These are phyloP conservation scores for Fusarium tricinctum DNA, from an alignment of 2,329 filamentous ascomycete genomes.

Conservation along the genomic window DNA sequence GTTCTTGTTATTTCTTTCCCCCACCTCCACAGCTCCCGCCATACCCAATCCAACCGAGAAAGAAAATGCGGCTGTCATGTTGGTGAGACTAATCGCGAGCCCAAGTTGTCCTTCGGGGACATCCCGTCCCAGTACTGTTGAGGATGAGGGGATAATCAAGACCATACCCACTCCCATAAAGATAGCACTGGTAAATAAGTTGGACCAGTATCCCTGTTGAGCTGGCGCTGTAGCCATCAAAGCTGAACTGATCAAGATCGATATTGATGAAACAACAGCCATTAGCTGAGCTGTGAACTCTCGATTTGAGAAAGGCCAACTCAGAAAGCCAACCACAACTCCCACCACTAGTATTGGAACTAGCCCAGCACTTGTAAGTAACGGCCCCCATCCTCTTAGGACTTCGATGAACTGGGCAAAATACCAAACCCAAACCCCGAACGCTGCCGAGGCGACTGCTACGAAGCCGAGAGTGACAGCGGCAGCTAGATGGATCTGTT, in stretches of 20 bases:
- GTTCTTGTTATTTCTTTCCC: conserved; percentile 19
- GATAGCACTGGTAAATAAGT: conserved; percentile 46
- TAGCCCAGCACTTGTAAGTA: conserved; percentile 42
- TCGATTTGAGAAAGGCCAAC: conserved; percentile 38
- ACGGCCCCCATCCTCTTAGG: conserved; percentile 42
- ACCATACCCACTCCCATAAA: conserved; percentile 48
- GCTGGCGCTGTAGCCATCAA: conserved; percentile 45
- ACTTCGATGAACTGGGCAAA: conserved; percentile 44
- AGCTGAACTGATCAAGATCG: conserved; percentile 41
- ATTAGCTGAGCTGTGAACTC: conserved; percentile 36
- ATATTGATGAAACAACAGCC: conserved; percentile 37
- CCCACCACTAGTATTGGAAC: conserved; percentile 44
- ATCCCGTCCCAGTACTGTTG: conserved; percentile 38
- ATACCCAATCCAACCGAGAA: conserved; percentile 47
- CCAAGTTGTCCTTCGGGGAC: conserved; percentile 46
- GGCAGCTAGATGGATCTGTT: conserved; percentile 38
- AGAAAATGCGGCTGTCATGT: conserved; percentile 35
- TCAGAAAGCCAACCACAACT: conserved; percentile 27
- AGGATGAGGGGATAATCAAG: conserved; percentile 40
- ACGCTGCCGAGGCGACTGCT: conserved; percentile 40
- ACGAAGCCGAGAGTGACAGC: conserved; percentile 37
- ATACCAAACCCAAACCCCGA: conserved; percentile 49
- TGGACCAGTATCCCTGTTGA: conserved; percentile 47
- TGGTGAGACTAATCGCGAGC: conserved; percentile 39
- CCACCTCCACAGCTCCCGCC: conserved; percentile 45